Conservation (phyloP, 805 yeast species). For the Sporopachydermia lactativora region DNA sequence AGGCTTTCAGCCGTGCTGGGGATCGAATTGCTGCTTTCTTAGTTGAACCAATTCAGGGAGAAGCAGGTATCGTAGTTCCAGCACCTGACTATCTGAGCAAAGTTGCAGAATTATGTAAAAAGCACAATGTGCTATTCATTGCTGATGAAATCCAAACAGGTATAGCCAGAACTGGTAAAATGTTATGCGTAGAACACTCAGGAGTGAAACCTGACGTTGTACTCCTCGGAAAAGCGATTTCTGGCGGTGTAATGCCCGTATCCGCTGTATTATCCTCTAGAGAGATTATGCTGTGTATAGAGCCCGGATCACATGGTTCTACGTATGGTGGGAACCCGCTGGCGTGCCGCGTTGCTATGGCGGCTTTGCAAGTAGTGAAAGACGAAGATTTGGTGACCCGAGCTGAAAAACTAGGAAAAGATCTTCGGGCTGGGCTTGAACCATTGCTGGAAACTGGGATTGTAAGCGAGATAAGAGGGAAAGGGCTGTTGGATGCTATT, state of each 20-base stretch:
- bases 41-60: slow-evolving; percentile 96
- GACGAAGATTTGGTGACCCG: slow-evolving; percentile 80
- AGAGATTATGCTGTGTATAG: slow-evolving; percentile 78
- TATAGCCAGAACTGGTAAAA: slow-evolving; percentile 91
- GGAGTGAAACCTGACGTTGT: slow-evolving; percentile 79
- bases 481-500: slow-evolving; percentile 79
- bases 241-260: slow-evolving; percentile 91
- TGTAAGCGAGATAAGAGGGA: slow-evolving; percentile 56
- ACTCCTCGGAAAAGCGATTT: slow-evolving; percentile 83
- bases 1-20: slow-evolving; percentile 70
- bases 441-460: slow-evolving; percentile 29
- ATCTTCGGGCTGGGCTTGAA: slow-evolving; percentile 36
- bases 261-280: slow-evolving; percentile 83
- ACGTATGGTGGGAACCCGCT: slow-evolving; percentile 97
- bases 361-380: slow-evolving; percentile 79
- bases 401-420: slow-evolving; percentile 55
- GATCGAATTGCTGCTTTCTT: slow-evolving; percentile 82
- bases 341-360: slow-evolving; percentile 85
- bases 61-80: slow-evolving; percentile 95
- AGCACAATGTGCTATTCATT: slow-evolving; percentile 78
- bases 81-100: slow-evolving; percentile 62
- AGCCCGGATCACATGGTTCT: slow-evolving; percentile 95
- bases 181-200: slow-evolving; percentile 84
- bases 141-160: slow-evolving; percentile 98
- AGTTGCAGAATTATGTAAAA: slow-evolving; percentile 54